Evolutionary conservation across 2,329 filamentous ascomycete species (phyloP), one percentile per base, ranked within the genome.

Genomic region (Xylaria sp.): DNA sequence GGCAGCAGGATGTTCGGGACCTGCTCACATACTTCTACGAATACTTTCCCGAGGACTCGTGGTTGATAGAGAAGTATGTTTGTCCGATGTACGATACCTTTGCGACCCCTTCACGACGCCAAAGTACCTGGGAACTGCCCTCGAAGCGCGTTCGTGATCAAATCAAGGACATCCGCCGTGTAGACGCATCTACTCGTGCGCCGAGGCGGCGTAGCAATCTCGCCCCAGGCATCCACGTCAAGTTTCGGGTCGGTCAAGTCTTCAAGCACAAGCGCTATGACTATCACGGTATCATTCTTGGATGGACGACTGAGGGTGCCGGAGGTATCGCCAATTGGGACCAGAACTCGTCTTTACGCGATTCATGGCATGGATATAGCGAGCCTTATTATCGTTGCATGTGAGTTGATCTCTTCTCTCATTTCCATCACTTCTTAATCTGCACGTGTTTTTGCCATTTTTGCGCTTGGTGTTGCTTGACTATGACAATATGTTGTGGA

Each of bases 381-480:
- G 79, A 92, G 76, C 88, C 88, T 35, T 97, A 92, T 70, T 97
- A 97, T 75, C 90, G 93, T 69, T 92, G 92, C 71, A 81, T 97
- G 92, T 97, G n/a, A 79, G 83, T 92, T 87, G 43, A 51, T 47
- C 35, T 62, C 71, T 53, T 72, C 25, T 15, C 15, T 2, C 15
- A 43, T 65, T 86, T 86, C 60, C 84, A 86, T 61, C 45, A 43
- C 25, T n/a, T n/a, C n/a, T n/a, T n/a, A n/a, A n/a, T n/a, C n/a
- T n/a, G n/a, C n/a, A n/a, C n/a, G n/a, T n/a, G n/a, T n/a, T n/a
- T n/a, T n/a, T n/a, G n/a, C n/a, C n/a, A n/a, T n/a, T n/a, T n/a
- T n/a, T n/a, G n/a, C n/a, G n/a, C n/a, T n/a, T n/a, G n/a, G n/a
- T n/a, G n/a, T n/a, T n/a, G n/a, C n/a, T n/a, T n/a, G n/a, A n/a